Evolutionary conservation across 2,329 filamentous ascomycete species (phyloP), one percentile per base, ranked within the genome.

Genomic region (Cryphonectria carpinicola): DNA sequence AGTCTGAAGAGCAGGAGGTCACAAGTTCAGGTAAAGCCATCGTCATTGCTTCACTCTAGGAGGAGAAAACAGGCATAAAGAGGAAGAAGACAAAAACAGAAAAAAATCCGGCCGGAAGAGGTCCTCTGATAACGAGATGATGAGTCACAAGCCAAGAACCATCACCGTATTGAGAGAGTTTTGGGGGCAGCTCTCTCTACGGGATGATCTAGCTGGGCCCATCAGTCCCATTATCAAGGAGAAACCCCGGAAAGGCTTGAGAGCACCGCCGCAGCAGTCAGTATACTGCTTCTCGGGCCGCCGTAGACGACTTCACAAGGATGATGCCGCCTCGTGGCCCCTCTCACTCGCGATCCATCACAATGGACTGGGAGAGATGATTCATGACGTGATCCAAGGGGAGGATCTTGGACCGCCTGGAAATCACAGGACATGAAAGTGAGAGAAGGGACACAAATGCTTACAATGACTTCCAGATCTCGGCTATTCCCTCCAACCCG

Each of bases 21-120:
- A 84, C 84, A 62, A 82, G 85, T 72, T 85, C 87, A 77, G 89
- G 89, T 80, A 92, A 90, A 80, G 90, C 91, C 68, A 84, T 94
- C 68, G 84, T 92, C 58, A 90, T 92, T 79, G 86, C 88, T 66
- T 85, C 85, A 49, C 70, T 80, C 68, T 81, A 61, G 43, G 14
- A 25, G 49, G 32, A 67, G 37, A 61, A n/a, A 49, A 41, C n/a
- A n/a, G 74, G 17, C 46, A 39, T n/a, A 78, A 78, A 70, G 5
- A 65, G 49, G 62, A 66, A 35, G 54, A 56, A 43, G 52, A 37
- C 39, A 35, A 32, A 77, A 70, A 3, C 62, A 65, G 54, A 68
- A 43, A 41, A 52, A 46, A 19, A 56, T 37, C 62, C 65, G 28
- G 56, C 37, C 41, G n/a, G 54, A 32, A 49, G 22, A 35, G 41